Percentiles rank a stretch among this genome's conserved stretches.
phyloP scores from a whole-genome alignment of 1,139 yeast genomes.

The Taphrina populina region DNA sequence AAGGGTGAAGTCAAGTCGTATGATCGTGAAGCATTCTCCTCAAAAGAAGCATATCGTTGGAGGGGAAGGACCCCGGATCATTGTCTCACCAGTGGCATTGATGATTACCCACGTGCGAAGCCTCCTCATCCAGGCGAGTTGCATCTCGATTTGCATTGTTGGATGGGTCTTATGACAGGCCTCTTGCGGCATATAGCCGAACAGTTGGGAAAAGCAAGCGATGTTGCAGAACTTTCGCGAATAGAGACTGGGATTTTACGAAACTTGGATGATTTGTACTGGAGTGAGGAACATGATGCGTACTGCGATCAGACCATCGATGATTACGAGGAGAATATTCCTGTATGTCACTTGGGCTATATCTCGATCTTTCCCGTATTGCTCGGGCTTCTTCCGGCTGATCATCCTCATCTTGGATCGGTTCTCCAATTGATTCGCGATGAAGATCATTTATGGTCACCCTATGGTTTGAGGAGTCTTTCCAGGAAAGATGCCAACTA shows the following conservation, averaged over 20 bases:
- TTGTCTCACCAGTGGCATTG: constrained; percentile 89
- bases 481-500: constrained; percentile 66
- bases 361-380: constrained; percentile 82
- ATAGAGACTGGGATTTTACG: constrained; percentile 59
- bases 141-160: constrained; percentile 81
- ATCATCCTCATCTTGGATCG: constrained; percentile 52
- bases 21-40: constrained; percentile 53
- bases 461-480: constrained; percentile 76
- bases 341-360: constrained; percentile 86
- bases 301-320: constrained; percentile 84
- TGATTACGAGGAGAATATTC: constrained; percentile 62
- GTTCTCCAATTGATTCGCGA: constrained; percentile 62
- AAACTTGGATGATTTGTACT: constrained; percentile 72
- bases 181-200: constrained; percentile 74
- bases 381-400: constrained; percentile 61
- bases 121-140: constrained; percentile 85
- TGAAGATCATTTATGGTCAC: constrained; percentile 73
- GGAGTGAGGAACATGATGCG: constrained; percentile 66
- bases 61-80: constrained; percentile 83
- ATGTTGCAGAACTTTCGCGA: constrained; percentile 53
- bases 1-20: constrained; percentile 71
- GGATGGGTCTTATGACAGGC: constrained; percentile 92
- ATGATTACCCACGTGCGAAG: constrained; percentile 87
- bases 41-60: constrained; percentile 82
- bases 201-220: constrained; percentile 60